Percentiles rank a stretch among this genome's conserved stretches.
Conservation (phyloP, 2,329 filamentous ascomycete genomes). For the Fusarium praegraminearum region DNA sequence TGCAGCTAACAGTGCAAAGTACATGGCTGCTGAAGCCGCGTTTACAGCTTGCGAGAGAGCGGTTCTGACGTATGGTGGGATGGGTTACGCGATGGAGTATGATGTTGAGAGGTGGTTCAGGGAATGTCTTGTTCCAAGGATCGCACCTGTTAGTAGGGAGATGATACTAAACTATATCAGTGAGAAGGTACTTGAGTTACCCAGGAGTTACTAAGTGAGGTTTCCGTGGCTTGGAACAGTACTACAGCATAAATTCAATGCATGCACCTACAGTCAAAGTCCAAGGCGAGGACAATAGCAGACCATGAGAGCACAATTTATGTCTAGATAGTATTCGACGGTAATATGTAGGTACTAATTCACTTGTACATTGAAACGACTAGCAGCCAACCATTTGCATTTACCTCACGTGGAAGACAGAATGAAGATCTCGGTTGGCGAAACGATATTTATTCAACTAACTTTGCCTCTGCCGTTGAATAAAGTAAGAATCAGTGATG, state of each 20-base stretch:
- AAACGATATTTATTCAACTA: not conserved
- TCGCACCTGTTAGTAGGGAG: constrained; percentile 74
- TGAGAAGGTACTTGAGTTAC: constrained; percentile 75
- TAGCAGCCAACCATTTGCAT: not conserved
- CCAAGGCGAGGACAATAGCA: not conserved
- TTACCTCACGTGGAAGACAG: not conserved
- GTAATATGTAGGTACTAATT: not conserved
- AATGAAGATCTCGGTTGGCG: not conserved
- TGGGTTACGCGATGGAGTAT: constrained; percentile 74
- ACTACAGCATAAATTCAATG: not conserved
- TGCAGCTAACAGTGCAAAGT: constrained; percentile 77
- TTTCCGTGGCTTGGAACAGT: no score
- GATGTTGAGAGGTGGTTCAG: constrained; percentile 74
- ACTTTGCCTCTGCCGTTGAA: not conserved
- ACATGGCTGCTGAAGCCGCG: constrained; percentile 73
- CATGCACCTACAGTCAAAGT: not conserved
- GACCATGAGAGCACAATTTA: not conserved
- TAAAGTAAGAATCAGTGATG: not conserved
- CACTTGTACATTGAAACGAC: not conserved
- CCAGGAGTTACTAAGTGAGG: constrained; percentile 70
- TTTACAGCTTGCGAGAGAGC: constrained; percentile 72
- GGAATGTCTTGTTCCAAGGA: constrained; percentile 73
- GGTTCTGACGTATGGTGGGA: constrained; percentile 70
- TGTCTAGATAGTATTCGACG: not conserved
- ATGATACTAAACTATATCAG: constrained; percentile 82